Conservation (phyloP, 306 rosid species). For the Cicer bijugum region DNA sequence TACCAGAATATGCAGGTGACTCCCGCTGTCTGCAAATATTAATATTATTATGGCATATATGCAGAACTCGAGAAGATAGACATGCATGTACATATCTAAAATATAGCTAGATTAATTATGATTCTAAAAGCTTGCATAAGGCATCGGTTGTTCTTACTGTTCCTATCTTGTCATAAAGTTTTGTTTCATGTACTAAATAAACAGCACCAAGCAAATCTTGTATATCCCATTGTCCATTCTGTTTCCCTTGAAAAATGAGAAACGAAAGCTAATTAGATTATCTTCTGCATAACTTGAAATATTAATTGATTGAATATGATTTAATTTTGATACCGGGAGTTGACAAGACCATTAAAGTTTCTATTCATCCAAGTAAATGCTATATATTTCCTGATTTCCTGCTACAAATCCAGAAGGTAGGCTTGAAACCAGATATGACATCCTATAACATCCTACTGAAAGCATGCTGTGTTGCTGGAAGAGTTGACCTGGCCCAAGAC, state of each 20-base stretch:
- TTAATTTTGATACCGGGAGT: conserved; percentile 42
- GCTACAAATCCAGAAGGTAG: conserved; percentile 67
- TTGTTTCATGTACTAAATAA: conserved; percentile 22
- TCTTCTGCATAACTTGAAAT: conserved; percentile 36
- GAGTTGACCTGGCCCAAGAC: conserved; percentile 91
- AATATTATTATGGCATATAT: conserved; percentile 15
- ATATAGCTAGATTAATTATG: not conserved
- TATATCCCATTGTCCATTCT: conserved; percentile 15
- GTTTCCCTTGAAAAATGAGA: conserved; percentile 35
- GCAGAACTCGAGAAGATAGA: conserved; percentile 16
- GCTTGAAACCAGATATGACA: conserved; percentile 75
- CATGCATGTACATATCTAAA: not conserved
- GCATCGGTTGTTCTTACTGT: conserved; percentile 24
- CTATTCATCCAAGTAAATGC: conserved; percentile 41
- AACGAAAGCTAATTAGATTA: conserved; percentile 36
- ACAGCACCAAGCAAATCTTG: conserved; percentile 16
- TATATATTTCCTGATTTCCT: conserved; percentile 39
- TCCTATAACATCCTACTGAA: conserved; percentile 90
- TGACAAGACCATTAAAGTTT: conserved; percentile 37
- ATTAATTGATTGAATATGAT: conserved; percentile 44
- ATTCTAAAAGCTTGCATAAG: conserved; percentile 10
- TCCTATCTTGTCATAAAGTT: conserved; percentile 18
- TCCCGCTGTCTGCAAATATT: conserved; percentile 17
- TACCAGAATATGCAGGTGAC: conserved; percentile 78
- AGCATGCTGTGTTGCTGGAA: conserved; percentile 88